Evolutionary conservation across 2,329 filamentous ascomycete species (phyloP).

Genomic region (Aspergillus japonicus): DNA sequence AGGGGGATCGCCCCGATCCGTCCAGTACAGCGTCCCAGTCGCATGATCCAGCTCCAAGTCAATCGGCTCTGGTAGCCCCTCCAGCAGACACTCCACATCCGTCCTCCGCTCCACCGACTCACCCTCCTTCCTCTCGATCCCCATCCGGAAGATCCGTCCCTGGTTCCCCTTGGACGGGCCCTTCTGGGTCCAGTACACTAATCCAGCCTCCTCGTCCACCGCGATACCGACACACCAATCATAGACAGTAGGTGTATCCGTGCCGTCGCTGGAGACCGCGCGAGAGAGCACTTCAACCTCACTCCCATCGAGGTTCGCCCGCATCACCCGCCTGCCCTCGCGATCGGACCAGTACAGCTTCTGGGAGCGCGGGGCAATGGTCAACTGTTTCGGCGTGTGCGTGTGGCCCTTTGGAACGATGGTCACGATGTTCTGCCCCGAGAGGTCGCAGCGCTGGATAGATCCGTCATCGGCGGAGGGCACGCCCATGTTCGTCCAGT

Average conservation of each 20-base stretch:
- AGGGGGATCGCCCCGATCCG: conserved; percentile 59
- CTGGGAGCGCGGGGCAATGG: not conserved
- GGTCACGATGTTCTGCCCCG: not conserved
- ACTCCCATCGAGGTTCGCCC: too few relatives aligned
- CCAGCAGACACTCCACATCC: conserved; percentile 47
- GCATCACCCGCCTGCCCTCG: not conserved
- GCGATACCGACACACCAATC: conserved; percentile 59
- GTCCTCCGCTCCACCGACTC: conserved; percentile 34
- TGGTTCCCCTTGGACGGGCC: conserved; percentile 52
- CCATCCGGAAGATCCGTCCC: conserved; percentile 57
- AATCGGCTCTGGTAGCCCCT: conserved; percentile 55
- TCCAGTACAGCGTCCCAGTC: conserved; percentile 55
- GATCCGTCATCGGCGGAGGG: not conserved
- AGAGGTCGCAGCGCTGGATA: too few relatives aligned
- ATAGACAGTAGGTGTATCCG: too few relatives aligned
- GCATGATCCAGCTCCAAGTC: conserved; percentile 56
- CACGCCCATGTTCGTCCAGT: conserved; percentile 15
- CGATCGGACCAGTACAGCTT: not conserved
- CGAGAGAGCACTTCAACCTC: too few relatives aligned
- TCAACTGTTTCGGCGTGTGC: not conserved
- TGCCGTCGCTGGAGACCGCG: too few relatives aligned
- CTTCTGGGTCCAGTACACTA: conserved; percentile 63
- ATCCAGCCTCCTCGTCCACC: conserved; percentile 43
- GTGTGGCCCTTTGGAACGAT: not conserved
- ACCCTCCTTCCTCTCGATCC: conserved; percentile 41